These are phyloP conservation scores for Helotiales sp. DNA, from an alignment of 2,329 filamentous ascomycete genomes.

Conservation along the genomic window DNA sequence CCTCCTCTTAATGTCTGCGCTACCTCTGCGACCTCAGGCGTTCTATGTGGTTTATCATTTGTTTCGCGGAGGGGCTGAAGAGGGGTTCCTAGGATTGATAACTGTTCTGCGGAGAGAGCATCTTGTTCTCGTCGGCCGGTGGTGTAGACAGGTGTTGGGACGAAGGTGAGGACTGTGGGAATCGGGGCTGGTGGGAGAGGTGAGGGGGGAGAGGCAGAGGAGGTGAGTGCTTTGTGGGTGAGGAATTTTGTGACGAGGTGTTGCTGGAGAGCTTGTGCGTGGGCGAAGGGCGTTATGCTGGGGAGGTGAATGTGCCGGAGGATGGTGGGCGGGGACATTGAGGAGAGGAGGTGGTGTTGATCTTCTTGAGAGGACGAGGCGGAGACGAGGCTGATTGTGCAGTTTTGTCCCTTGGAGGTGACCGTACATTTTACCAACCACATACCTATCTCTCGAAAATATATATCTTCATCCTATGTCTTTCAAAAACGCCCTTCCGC, in stretches of 20 bases:
- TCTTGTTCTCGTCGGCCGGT: conserved; percentile 76
- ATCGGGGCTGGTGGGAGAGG: conserved; percentile 43
- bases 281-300: conserved; percentile 51
- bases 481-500: too few species aligned
- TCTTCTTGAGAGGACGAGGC: neutral
- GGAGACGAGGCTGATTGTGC: neutral
- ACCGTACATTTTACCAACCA: neutral
- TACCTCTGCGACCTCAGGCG: conserved; percentile 22
- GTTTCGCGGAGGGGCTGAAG: conserved; percentile 9
- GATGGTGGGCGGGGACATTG: conserved; percentile 14
- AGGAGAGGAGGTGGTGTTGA: neutral
- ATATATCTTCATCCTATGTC: too few species aligned
- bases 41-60: neutral
- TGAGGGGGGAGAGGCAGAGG: conserved; percentile 33
- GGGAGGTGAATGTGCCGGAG: conserved; percentile 63
- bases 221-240: conserved; percentile 50
- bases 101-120: conserved; percentile 48
- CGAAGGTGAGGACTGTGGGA: conserved; percentile 79
- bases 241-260: conserved; percentile 57
- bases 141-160: conserved; percentile 82
- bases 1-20: conserved; percentile 67
- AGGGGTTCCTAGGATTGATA: conserved; percentile 40
- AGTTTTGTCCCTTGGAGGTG: neutral
- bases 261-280: conserved; percentile 57
- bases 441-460: too few species aligned